Evolutionary conservation across 306 rosid genomes (phyloP).

Genomic region (Potentilla sterilis): DNA sequence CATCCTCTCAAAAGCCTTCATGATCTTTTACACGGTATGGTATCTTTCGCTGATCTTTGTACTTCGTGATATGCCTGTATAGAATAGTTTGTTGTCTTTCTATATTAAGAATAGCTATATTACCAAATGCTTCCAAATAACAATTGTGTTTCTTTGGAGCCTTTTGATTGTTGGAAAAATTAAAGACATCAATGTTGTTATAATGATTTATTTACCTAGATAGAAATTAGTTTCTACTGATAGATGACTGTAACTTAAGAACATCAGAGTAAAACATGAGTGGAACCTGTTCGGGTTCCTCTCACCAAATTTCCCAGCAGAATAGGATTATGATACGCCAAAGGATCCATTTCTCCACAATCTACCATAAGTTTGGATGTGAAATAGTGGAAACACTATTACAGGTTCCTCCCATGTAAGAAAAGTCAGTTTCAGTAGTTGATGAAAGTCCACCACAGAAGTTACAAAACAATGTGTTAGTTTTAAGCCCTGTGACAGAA

Average conservation of each 20-base stretch:
- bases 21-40: constrained; percentile 87
- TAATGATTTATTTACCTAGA: background rate
- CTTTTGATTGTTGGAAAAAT: background rate
- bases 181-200: background rate
- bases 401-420: background rate
- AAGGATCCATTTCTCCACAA: background rate
- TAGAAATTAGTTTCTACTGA: background rate
- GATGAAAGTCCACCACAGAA: constrained; percentile 1
- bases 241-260: background rate
- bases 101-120: constrained; percentile 4
- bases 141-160: background rate
- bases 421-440: background rate
- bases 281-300: constrained; percentile 1
- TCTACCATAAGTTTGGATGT: background rate
- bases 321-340: background rate
- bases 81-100: constrained; percentile 10
- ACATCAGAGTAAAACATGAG: background rate
- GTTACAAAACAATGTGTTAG: background rate
- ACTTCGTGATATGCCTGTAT: constrained; percentile 6
- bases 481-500: background rate
- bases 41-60: background rate
- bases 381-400: background rate
- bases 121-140: background rate
- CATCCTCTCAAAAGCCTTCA: constrained; percentile 67
- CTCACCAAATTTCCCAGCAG: background rate